Evolutionary conservation across 1,284 basidiomycete genomes (phyloP).

Genomic region (Sporisorium iseilematis-ciliati): DNA sequence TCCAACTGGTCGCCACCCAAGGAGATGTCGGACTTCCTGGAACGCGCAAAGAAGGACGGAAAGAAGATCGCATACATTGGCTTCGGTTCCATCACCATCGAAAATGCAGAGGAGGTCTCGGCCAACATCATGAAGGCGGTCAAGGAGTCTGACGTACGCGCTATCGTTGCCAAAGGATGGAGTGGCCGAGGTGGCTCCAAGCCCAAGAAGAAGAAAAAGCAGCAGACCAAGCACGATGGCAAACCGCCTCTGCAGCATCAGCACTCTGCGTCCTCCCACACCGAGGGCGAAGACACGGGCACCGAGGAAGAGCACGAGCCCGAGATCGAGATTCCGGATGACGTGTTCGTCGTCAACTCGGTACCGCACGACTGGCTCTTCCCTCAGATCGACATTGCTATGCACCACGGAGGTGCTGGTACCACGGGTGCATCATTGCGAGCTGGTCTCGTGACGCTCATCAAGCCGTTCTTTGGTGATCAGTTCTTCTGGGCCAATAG

Average conservation of each 20-base stretch:
- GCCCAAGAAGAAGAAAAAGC: conserved; percentile 35
- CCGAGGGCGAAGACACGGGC: conserved; percentile 27
- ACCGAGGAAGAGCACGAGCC: conserved; percentile 46
- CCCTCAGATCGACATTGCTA: conserved; percentile 46
- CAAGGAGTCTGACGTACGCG: conserved; percentile 55
- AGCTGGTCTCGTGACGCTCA: conserved; percentile 61
- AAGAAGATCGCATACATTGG: conserved; percentile 71
- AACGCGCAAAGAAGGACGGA: conserved; percentile 74
- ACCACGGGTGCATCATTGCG: conserved; percentile 73
- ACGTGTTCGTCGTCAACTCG: conserved; percentile 62
- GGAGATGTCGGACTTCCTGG: conserved; percentile 75
- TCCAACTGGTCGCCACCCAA: conserved; percentile 75
- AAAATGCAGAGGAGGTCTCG: conserved; percentile 65
- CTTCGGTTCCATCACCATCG: conserved; percentile 71
- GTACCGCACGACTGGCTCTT: conserved; percentile 59
- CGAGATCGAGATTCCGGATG: conserved; percentile 67
- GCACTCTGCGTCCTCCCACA: conserved; percentile 5
- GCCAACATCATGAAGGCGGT: conserved; percentile 60
- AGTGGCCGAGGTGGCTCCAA: conserved; percentile 52
- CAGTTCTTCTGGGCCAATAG: conserved; percentile 66
- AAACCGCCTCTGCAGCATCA: conserved; percentile 7
- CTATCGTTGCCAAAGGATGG: conserved; percentile 68
- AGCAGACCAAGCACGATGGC: conserved; percentile 1
- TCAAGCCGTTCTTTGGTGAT: conserved; percentile 67
- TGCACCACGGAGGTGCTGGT: conserved; percentile 79